Percentiles rank a stretch among this genome's conserved stretches.
phyloP scores from a whole-genome alignment of 2,329 filamentous ascomycete genomes.

The Aureobasidium sp. region DNA sequence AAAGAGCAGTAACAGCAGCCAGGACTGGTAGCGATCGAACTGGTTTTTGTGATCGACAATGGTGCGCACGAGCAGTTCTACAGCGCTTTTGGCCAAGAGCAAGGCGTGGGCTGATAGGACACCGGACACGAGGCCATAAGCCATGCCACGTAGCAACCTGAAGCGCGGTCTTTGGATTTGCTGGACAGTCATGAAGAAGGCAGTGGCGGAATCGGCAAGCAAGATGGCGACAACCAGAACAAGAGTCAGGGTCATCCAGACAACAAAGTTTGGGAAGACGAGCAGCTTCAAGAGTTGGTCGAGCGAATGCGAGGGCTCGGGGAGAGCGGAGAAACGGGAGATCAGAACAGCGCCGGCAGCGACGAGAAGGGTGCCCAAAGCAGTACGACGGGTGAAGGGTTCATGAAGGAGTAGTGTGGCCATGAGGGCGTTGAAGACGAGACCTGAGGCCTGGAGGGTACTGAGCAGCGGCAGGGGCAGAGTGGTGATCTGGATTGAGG shows the following conservation, averaged over 20 bases:
- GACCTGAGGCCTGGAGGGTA: slow-evolving; percentile 86
- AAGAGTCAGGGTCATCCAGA: slow-evolving; percentile 44
- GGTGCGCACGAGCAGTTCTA: slow-evolving; percentile 85
- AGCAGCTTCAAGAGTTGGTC: slow-evolving; percentile 73
- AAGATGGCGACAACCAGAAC: slow-evolving; percentile 44
- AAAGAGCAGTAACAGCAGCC: slow-evolving; percentile 79
- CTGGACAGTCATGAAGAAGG: slow-evolving; percentile 26
- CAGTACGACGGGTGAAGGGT: slow-evolving; percentile 89
- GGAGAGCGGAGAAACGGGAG: slow-evolving; percentile 87
- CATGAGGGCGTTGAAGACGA: slow-evolving; percentile 98
- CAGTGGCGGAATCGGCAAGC: slow-evolving; percentile 38
- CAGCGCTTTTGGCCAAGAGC: slow-evolving; percentile 89
- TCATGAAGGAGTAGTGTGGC: slow-evolving; percentile 87
- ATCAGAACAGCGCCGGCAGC: slow-evolving; percentile 85
- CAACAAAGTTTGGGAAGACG: slow-evolving; percentile 51
- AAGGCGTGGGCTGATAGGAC: slow-evolving; percentile 91
- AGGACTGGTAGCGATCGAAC: slow-evolving; percentile 92
- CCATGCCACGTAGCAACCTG: slow-evolving; percentile 69
- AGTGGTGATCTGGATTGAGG: slow-evolving; percentile 95
- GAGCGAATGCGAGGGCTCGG: slow-evolving; percentile 83
- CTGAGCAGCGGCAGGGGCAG: slow-evolving; percentile 89
- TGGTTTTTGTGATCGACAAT: slow-evolving; percentile 82
- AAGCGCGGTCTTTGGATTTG: slow-evolving; percentile 35
- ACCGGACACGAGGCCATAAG: slow-evolving; percentile 80
- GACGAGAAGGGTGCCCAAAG: slow-evolving; percentile 82